These are phyloP conservation scores for Paramecium biaurelia DNA, from an alignment of 73 alveolate species.

Conservation along the genomic window DNA sequence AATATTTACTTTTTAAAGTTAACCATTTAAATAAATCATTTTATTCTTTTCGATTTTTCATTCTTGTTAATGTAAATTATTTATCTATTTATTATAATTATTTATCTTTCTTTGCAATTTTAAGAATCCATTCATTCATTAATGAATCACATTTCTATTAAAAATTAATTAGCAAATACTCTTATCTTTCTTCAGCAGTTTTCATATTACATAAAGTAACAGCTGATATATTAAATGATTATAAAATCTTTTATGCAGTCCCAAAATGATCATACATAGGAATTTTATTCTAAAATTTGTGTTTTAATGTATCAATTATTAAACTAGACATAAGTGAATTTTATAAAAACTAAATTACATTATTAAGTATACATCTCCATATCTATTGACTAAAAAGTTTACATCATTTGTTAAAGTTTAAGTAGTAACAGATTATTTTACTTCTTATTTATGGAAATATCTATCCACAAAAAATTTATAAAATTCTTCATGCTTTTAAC, in stretches of 20 bases:
- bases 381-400: not conserved
- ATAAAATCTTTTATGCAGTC: slow-evolving; percentile 15
- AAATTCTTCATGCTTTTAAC: not conserved
- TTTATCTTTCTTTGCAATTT: slow-evolving; percentile 17
- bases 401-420: not conserved
- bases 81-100: not conserved
- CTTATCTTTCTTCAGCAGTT: not conserved
- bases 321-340: not conserved
- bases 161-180: not conserved
- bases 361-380: not conserved
- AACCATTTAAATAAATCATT: slow-evolving; percentile 58
- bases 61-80: not conserved
- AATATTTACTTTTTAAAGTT: slow-evolving; percentile 28
- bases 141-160: not conserved
- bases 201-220: not conserved
- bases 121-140: slow-evolving; percentile 27
- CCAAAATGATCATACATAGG: slow-evolving; percentile 50
- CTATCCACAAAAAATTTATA: not conserved
- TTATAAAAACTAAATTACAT: not conserved
- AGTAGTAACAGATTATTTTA: not conserved
- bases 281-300: not conserved
- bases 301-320: not conserved
- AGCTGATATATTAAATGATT: slow-evolving; percentile 8
- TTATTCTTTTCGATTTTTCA: not conserved
- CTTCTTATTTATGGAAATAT: not conserved